Percentiles rank a stretch among this genome's conserved stretches.
These are phyloP conservation scores for Phoenix roebelenii DNA, from an alignment of 176 grass and related monocot species.

Conservation along the genomic window DNA sequence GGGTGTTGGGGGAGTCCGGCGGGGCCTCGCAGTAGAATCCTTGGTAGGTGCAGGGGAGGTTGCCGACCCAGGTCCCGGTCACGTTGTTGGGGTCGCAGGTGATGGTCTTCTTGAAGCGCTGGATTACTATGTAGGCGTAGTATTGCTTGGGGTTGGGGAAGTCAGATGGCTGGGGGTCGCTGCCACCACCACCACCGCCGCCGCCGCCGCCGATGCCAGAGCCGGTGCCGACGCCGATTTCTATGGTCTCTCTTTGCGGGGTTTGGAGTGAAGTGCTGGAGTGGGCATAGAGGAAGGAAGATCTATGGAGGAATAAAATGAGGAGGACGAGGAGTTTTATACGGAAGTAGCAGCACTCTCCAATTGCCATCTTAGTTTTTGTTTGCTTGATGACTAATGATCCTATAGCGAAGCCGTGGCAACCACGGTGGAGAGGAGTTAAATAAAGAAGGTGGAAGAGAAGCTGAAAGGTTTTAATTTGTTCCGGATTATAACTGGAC, in stretches of 20 bases:
- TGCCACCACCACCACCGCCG: not conserved
- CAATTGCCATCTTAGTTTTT: too few relatives aligned
- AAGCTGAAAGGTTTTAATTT: too few relatives aligned
- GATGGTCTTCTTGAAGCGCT: conserved; percentile 39
- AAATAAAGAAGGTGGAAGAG: too few relatives aligned
- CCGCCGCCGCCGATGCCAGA: not conserved
- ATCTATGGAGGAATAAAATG: too few relatives aligned
- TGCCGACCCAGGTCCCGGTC: conserved; percentile 30
- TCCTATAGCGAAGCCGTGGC: too few relatives aligned
- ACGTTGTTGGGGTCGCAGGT: conserved; percentile 50
- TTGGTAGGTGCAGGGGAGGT: conserved; percentile 35
- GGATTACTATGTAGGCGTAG: conserved; percentile 60
- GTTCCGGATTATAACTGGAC: too few relatives aligned
- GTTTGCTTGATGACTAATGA: too few relatives aligned
- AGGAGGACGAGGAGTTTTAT: too few relatives aligned
- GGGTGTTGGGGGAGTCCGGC: conserved; percentile 7
- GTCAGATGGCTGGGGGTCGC: conserved; percentile 16
- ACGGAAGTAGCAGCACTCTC: too few relatives aligned
- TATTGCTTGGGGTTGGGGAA: conserved; percentile 59
- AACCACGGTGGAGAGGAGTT: too few relatives aligned
- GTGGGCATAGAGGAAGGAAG: too few relatives aligned
- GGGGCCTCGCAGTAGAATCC: conserved; percentile 69
- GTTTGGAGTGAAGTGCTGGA: too few relatives aligned
- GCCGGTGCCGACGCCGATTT: conserved; percentile 21
- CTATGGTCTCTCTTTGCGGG: not conserved